A percentile compares a stretch with the other conserved stretches of the same genome.
Evolutionary conservation across 2,329 filamentous ascomycete species (phyloP).

Genomic region (Aspergillus neotritici): DNA sequence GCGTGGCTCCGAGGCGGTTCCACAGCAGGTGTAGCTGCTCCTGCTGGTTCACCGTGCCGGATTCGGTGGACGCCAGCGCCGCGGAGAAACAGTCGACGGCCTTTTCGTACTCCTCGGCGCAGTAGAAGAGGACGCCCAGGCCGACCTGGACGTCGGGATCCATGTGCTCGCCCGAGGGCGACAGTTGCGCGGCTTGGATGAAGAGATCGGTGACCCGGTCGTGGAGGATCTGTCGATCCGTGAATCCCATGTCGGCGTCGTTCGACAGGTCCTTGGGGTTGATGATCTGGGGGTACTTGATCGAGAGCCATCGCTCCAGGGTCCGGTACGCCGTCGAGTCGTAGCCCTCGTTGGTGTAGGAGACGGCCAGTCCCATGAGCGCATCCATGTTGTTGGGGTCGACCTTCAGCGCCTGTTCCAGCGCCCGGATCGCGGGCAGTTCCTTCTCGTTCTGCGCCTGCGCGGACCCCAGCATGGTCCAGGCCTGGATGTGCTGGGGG

Average conservation of each 20-base stretch:
- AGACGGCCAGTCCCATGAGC: slow-evolving; percentile 91
- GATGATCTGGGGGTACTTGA: slow-evolving; percentile 83
- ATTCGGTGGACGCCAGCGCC: slow-evolving; percentile 78
- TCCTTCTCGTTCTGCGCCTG: slow-evolving; percentile 99
- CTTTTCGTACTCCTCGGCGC: slow-evolving; percentile 95
- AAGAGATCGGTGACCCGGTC: slow-evolving; percentile 86
- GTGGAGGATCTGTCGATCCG: slow-evolving; percentile 82
- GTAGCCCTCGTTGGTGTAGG: slow-evolving; percentile 98
- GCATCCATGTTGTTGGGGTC: slow-evolving; percentile 83
- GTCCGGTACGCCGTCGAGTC: slow-evolving; percentile 95
- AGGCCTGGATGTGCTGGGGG: slow-evolving; percentile 80
- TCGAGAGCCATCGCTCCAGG: slow-evolving; percentile 91
- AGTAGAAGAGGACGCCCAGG: slow-evolving; percentile 94
- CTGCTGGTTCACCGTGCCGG: slow-evolving; percentile 74
- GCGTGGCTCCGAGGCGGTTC: slow-evolving; percentile 93
- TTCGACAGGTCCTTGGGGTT: slow-evolving; percentile 66
- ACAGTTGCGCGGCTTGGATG: slow-evolving; percentile 85
- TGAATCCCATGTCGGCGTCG: slow-evolving; percentile 83
- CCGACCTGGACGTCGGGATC: slow-evolving; percentile 98
- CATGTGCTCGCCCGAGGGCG: slow-evolving; percentile 89
- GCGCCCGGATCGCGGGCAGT: slow-evolving; percentile 84
- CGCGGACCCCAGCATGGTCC: slow-evolving; percentile 84
- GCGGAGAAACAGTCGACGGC: slow-evolving; percentile 97
- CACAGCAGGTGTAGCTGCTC: slow-evolving; percentile 89
- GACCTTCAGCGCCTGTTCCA: slow-evolving; percentile 83